Percentiles rank a stretch among this genome's conserved stretches.
Evolutionary conservation across 768 basidiomycete genomes (phyloP).

Genomic region (Neoboletus brunneissimus): DNA sequence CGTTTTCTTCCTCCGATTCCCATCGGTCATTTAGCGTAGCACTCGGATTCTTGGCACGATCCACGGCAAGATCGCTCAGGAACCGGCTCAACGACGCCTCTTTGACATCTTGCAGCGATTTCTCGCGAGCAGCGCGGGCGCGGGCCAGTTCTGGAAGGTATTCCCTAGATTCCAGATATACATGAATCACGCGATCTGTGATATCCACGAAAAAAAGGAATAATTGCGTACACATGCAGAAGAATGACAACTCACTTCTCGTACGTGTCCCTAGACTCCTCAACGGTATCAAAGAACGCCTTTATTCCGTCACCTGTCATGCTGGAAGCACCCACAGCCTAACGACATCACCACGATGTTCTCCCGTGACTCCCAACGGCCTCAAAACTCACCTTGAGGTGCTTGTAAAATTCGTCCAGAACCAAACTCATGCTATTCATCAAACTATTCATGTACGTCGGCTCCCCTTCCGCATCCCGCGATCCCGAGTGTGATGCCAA

Average conservation of each 20-base stretch:
- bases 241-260: slow-evolving; percentile 57
- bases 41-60: slow-evolving; percentile 61
- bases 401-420: slow-evolving; percentile 96
- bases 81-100: slow-evolving; percentile 73
- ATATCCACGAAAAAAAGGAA: background rate
- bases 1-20: slow-evolving; percentile 57
- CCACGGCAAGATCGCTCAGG: slow-evolving; percentile 77
- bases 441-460: slow-evolving; percentile 96
- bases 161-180: slow-evolving; percentile 50
- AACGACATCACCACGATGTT: background rate
- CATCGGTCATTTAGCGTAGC: slow-evolving; percentile 57
- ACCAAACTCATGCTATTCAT: slow-evolving; percentile 99
- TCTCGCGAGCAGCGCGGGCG: slow-evolving; percentile 61
- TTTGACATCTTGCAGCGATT: slow-evolving; percentile 62
- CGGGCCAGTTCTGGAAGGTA: slow-evolving; percentile 88
- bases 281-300: slow-evolving; percentile 90
- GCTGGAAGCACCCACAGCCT: slow-evolving; percentile 96
- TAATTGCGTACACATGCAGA: background rate
- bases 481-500: slow-evolving; percentile 67
- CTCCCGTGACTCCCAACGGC: background rate
- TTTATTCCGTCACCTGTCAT: slow-evolving; percentile 92
- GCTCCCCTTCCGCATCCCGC: slow-evolving; percentile 80
- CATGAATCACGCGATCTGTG: slow-evolving; percentile 6
- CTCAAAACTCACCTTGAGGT: slow-evolving; percentile 66
- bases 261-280: slow-evolving; percentile 84